Evolutionary conservation across 352 stramenopile genomes (phyloP).

Genomic region (Elongisporangium prolatum): DNA sequence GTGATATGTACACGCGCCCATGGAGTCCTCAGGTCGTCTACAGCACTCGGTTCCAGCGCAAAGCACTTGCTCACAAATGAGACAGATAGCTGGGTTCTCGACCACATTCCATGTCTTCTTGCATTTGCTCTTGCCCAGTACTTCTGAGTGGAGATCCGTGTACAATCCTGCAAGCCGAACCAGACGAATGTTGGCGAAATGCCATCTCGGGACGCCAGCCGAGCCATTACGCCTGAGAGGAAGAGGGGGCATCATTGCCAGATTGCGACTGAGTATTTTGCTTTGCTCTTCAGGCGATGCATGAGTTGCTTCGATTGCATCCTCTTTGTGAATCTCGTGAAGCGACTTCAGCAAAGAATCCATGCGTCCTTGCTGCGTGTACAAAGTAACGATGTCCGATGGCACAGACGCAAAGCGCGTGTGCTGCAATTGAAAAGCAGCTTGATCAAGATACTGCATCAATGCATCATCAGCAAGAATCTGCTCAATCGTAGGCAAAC

Average conservation of each 20-base stretch:
- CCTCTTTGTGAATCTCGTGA: slow-evolving; percentile 13
- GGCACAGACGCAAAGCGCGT: slow-evolving; percentile 42
- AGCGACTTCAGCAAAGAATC: slow-evolving; percentile 39
- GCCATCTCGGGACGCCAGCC: slow-evolving; percentile 37
- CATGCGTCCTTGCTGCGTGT: slow-evolving; percentile 49
- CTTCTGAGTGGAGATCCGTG: slow-evolving; percentile 73
- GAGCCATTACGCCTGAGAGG: slow-evolving; percentile 31
- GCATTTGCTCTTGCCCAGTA: slow-evolving; percentile 67
- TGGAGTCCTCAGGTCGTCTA: slow-evolving; percentile 51
- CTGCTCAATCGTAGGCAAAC: slow-evolving; percentile 52
- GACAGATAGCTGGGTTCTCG: slow-evolving; percentile 77
- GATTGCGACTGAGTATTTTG: slow-evolving; percentile 19
- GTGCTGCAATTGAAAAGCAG: slow-evolving; percentile 42
- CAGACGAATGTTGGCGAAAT: slow-evolving; percentile 64
- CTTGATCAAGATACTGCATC: slow-evolving; percentile 48
- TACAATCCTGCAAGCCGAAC: slow-evolving; percentile 62
- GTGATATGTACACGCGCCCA: slow-evolving; percentile 74
- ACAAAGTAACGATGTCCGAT: slow-evolving; percentile 39
- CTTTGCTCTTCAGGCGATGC: background rate
- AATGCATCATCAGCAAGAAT: slow-evolving; percentile 44
- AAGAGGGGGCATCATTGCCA: slow-evolving; percentile 44
- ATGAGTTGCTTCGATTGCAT: slow-evolving; percentile 2
- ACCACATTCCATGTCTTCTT: slow-evolving; percentile 64
- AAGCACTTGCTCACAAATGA: slow-evolving; percentile 71
- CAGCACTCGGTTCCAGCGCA: slow-evolving; percentile 83